Base-by-base conservation (phyloP, 176 grass and related monocot genomes). In the Zoysia japonica region DNA sequence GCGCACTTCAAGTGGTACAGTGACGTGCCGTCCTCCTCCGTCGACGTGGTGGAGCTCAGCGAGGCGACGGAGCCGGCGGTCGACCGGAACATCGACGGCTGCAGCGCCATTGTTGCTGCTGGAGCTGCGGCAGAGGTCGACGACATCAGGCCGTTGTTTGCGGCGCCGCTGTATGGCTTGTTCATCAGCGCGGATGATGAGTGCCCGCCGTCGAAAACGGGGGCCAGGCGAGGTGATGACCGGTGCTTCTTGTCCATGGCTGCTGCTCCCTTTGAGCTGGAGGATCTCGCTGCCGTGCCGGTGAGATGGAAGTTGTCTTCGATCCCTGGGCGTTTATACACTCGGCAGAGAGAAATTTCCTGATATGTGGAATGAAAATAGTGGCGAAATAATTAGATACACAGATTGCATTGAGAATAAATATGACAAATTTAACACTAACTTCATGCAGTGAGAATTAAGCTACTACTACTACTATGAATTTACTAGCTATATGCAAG, bases 291-390 rank as follows among this genome's bases (percentile, higher is more conserved):
- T 35, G 87, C 59, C 42, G 74, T 77, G 35, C 59, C 56, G 8
- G 57, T 82, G 72, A 88, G 84, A 65, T 89, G 91, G 48, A 83
- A 87, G 75, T 91, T 90, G 43, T 94, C 89, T 28, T 92, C 94
- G 15, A 94, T 87, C 40, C 94, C 94, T 11, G 94, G 68, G 13
- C 94, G 86, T 80, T 97, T 97, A 43, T 97, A 97, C 64, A 97
- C 94, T 19, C 91, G 91, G 54, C 94, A 97, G 3, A 97, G 89
- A 1, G 94, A 97, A 75, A 97, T 97, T 83, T 97, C 94, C 49
- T 78, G 56, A 67, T 7, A 64, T 28, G 28, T 28, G 28, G 28
- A 28, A 28, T 28, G 28, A 28, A 28, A 28, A 28, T 28, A 28
- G 28, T 28, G 28, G 28, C 28, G 28, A 47, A 67, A 39, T 65